Percentiles rank a stretch among this genome's conserved stretches.
Evolutionary conservation across 805 yeast genomes (phyloP).

Genomic region (Wickerhamomyces chambardii): DNA sequence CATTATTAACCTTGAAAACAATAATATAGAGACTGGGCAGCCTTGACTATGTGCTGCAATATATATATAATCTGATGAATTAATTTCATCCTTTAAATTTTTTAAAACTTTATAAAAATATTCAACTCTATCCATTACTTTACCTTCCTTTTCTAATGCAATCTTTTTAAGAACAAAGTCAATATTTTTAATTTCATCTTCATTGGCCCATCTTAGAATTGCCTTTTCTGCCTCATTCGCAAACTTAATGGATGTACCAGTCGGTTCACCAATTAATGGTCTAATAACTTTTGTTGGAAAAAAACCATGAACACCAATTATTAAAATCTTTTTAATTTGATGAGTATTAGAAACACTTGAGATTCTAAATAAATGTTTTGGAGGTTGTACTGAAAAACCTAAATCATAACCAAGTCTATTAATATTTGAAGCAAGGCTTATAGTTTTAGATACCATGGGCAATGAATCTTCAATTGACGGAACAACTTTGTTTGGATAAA

Average conservation of each 20-base stretch:
- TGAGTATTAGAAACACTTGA: slow-evolving; percentile 2
- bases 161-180: slow-evolving; percentile 69
- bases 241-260: slow-evolving; percentile 88
- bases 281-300: slow-evolving; percentile 84
- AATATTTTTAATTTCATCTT: slow-evolving; percentile 18
- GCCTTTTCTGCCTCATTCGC: slow-evolving; percentile 85
- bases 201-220: slow-evolving; percentile 55
- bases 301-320: slow-evolving; percentile 94
- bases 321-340: slow-evolving; percentile 50
- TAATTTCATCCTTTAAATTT: slow-evolving; percentile 46
- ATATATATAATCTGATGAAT: slow-evolving; percentile 77
- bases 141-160: slow-evolving; percentile 92
- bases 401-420: slow-evolving; percentile 14
- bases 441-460: slow-evolving; percentile 9
- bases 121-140: slow-evolving; percentile 76
- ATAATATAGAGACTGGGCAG: slow-evolving; percentile 78
- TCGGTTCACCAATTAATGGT: slow-evolving; percentile 89
- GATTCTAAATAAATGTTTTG: slow-evolving; percentile 16
- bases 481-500: slow-evolving; percentile 17
- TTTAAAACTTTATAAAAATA: slow-evolving; percentile 65
- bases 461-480: slow-evolving; percentile 16
- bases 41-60: slow-evolving; percentile 97
- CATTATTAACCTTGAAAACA: slow-evolving; percentile 66
- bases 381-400: slow-evolving; percentile 17
- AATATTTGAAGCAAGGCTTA: slow-evolving; percentile 12